A percentile compares a stretch with the other conserved stretches of the same genome.
phyloP scores from a whole-genome alignment of 2,329 filamentous ascomycete species.

The Aspergillus sp. region DNA sequence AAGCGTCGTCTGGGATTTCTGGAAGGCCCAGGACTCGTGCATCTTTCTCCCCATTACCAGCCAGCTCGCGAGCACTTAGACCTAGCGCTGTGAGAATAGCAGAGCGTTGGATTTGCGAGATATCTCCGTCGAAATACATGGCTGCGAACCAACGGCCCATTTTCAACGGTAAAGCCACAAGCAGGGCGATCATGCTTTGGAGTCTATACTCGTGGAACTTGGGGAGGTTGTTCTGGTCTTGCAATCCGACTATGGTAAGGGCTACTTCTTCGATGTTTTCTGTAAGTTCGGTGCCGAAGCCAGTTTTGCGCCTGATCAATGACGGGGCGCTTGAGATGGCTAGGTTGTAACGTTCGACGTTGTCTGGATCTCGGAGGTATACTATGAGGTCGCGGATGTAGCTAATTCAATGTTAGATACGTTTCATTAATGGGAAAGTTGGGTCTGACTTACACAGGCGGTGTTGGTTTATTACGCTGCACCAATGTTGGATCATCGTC shows the following conservation, averaged over 20 bases:
- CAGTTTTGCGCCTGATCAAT: conserved; percentile 79
- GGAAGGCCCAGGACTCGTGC: conserved; percentile 30
- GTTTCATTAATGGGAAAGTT: conserved; percentile 7
- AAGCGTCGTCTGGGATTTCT: conserved; percentile 28
- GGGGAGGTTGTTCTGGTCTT: conserved; percentile 76
- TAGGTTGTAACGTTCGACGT: conserved; percentile 74
- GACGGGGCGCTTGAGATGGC: conserved; percentile 67
- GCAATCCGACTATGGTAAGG: conserved; percentile 64
- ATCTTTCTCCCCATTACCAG: conserved; percentile 59
- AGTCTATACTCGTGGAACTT: conserved; percentile 67
- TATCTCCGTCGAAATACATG: conserved; percentile 85
- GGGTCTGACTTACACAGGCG: conserved; percentile 56
- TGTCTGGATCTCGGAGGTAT: conserved; percentile 71
- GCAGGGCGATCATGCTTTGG: conserved; percentile 72
- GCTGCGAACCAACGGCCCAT: conserved; percentile 80
- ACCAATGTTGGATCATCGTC: conserved; percentile 88
- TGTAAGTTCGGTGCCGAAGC: conserved; percentile 78
- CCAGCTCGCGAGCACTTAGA: conserved; percentile 72
- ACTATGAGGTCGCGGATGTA: conserved; percentile 79
- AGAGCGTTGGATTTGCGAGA: conserved; percentile 76
- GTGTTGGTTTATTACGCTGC: conserved; percentile 68
- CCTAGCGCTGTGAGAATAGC: conserved; percentile 75
- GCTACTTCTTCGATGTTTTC: conserved; percentile 79
- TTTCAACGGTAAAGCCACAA: conserved; percentile 64
- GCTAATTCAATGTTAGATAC: conserved; percentile 13